phyloP scores from a whole-genome alignment of 495 filamentous ascomycete species.

The Pyronema domesticum region DNA sequence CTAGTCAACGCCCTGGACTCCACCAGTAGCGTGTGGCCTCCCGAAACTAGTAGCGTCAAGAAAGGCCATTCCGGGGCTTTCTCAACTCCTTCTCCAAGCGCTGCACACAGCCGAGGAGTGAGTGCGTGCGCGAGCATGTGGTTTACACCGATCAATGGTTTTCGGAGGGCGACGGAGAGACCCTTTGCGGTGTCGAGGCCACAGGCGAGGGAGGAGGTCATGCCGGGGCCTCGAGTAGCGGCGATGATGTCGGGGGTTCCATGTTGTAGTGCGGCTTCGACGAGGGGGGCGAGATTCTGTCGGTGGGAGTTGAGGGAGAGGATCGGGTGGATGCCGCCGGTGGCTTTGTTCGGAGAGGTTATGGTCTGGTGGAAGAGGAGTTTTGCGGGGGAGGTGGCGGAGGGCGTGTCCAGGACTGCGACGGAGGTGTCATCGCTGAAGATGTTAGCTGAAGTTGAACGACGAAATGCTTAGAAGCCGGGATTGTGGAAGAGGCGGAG shows the following conservation, averaged over 20 bases:
- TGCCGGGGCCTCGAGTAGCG: constrained; percentile 79
- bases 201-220: constrained; percentile 52
- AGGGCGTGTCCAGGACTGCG: constrained; percentile 51
- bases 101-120: constrained; percentile 62
- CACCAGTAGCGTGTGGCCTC: constrained; percentile 77
- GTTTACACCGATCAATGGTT: constrained; percentile 69
- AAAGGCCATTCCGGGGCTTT: constrained; percentile 52
- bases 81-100: constrained; percentile 26
- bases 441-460: not conserved
- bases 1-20: constrained; percentile 45
- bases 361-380: constrained; percentile 69
- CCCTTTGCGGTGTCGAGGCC: constrained; percentile 80
- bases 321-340: constrained; percentile 62
- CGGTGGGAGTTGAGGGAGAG: constrained; percentile 57
- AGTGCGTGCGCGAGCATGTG: constrained; percentile 96
- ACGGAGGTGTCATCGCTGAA: constrained; percentile 82
- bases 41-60: constrained; percentile 74
- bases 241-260: constrained; percentile 60
- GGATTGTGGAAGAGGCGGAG: constrained; percentile 6
- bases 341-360: constrained; percentile 53
- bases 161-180: constrained; percentile 61
- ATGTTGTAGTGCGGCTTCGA: constrained; percentile 41
- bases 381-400: constrained; percentile 31
- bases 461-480: not conserved
- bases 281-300: constrained; percentile 42